phyloP scores from a whole-genome alignment of 1,139 yeast species.

The Sugiyamaella novakii region DNA sequence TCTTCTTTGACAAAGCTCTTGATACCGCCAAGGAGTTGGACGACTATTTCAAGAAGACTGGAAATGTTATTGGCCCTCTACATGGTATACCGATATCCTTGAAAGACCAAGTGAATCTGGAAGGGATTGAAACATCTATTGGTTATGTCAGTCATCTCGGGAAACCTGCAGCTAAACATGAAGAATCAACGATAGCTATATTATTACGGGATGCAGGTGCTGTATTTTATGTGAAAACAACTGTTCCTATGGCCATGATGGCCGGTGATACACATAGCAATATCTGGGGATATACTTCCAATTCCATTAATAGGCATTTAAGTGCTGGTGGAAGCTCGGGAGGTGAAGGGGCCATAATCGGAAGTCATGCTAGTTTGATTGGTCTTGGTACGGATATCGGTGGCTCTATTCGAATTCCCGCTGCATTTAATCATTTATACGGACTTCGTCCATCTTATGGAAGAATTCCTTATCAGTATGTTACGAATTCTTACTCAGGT shows the following conservation, averaged over 20 bases:
- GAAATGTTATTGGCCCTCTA: slow-evolving; percentile 48
- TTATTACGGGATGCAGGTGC: slow-evolving; percentile 53
- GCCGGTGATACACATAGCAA: slow-evolving; percentile 51
- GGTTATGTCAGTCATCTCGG: slow-evolving; percentile 26
- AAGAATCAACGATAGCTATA: slow-evolving; percentile 48
- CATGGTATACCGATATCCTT: slow-evolving; percentile 56
- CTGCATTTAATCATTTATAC: slow-evolving; percentile 66
- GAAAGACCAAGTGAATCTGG: slow-evolving; percentile 51
- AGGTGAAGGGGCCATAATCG: slow-evolving; percentile 67
- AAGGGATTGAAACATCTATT: slow-evolving; percentile 26
- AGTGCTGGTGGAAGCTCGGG: slow-evolving; percentile 74
- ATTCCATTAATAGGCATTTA: slow-evolving; percentile 54
- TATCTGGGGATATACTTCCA: slow-evolving; percentile 56
- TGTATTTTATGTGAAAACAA: slow-evolving; percentile 56
- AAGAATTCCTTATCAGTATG: slow-evolving; percentile 34
- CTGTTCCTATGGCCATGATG: slow-evolving; percentile 61
- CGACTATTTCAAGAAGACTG: slow-evolving; percentile 39
- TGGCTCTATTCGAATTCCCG: slow-evolving; percentile 75
- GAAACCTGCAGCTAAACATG: slow-evolving; percentile 22
- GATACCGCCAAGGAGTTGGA: slow-evolving; percentile 47
- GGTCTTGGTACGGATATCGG: slow-evolving; percentile 83
- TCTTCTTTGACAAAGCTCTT: slow-evolving; percentile 39
- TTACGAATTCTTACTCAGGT: slow-evolving; percentile 53
- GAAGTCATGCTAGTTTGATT: slow-evolving; percentile 54
- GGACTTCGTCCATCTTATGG: slow-evolving; percentile 72